Evolutionary conservation across 495 filamentous ascomycete species (phyloP), one percentile per base, ranked within the genome.

Genomic region (Trichodelitschia bisporula): DNA sequence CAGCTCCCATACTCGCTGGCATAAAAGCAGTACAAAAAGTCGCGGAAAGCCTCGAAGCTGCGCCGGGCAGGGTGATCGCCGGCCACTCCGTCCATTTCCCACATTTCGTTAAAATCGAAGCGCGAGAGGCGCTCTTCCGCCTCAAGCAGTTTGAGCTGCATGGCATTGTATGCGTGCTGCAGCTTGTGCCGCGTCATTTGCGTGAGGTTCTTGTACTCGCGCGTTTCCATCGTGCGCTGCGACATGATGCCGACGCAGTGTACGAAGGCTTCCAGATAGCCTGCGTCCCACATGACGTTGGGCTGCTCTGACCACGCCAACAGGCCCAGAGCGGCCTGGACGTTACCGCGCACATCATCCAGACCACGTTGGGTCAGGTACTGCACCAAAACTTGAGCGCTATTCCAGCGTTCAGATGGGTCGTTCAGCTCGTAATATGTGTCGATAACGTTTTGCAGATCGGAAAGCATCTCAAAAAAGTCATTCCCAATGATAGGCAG

Each of bases 161-260:
- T 60, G 36, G 73, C 60, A 18, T 75, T 55, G 33, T 50, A 63
- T 2, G 63, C 64, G 12, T 66, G 56, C 23, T 71, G 64, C 0
- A 77, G 55, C 12, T 75, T 58, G 3, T 68, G 64, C 18, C 62
- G 62, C 1, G 72, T 72, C 29, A 71, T 62, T 2, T 60, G 58
- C 1, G 66, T 66, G 28, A 77, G 45, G 32, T 54, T 48, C 23
- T 52, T 53, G 49, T 61, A 75, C 39, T 75, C 70, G 2, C 55
- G 52, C 20, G 56, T 54, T 1, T 49, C 43, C 38, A 69, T 60
- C 14, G 72, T 41, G 3, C 53, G 55, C 10, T 47, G 46, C 15
- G 59, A 49, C 35, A 64, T 58, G 67, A 74, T 66, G 9, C 72
- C 72, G 10, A 61, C 64, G 36, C 62, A 65, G 34, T 78, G 72